These are phyloP conservation scores for Yarrowia sp. DNA, from an alignment of 805 yeast genomes.

Conservation along the genomic window DNA sequence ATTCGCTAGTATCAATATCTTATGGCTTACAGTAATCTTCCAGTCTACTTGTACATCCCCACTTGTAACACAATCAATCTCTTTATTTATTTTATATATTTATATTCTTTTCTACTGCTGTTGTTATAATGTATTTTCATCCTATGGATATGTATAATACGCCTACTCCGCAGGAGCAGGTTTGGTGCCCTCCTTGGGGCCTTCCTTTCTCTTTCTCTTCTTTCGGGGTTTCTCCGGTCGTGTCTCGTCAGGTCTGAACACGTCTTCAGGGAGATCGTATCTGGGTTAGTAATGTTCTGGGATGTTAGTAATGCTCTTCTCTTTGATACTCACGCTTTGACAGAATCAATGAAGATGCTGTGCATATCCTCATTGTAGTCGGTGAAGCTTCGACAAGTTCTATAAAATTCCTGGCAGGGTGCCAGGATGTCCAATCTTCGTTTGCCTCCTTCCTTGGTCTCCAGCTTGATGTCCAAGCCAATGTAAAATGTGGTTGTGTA, in stretches of 20 bases:
- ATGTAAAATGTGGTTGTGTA: constrained; percentile 79
- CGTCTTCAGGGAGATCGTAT: constrained; percentile 82
- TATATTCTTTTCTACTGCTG: background rate
- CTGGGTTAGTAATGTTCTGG: constrained; percentile 41
- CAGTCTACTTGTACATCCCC: no score
- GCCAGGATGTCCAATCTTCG: constrained; percentile 74
- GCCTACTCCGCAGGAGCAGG: constrained; percentile 12
- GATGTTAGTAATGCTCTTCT: background rate
- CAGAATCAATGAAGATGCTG: constrained; percentile 71
- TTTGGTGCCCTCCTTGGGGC: constrained; percentile 31
- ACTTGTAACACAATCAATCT: constrained; percentile 6
- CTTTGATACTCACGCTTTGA: constrained; percentile 57
- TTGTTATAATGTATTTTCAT: constrained; percentile 11
- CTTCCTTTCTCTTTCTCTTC: constrained; percentile 56
- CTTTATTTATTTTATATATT: background rate
- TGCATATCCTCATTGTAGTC: constrained; percentile 67
- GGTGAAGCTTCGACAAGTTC: constrained; percentile 75
- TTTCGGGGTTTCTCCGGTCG: constrained; percentile 70
- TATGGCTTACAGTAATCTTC: no score
- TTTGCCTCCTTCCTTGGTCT: constrained; percentile 58
- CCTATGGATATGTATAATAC: constrained; percentile 11
- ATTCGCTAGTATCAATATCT: no score
- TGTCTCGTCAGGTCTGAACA: constrained; percentile 77
- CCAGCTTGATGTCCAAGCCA: constrained; percentile 68
- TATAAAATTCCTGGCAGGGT: constrained; percentile 89